A percentile compares a stretch with the other conserved stretches of the same genome.
Conservation (phyloP, 2,329 filamentous ascomycete species). For the Blastomyces gilchristii region DNA sequence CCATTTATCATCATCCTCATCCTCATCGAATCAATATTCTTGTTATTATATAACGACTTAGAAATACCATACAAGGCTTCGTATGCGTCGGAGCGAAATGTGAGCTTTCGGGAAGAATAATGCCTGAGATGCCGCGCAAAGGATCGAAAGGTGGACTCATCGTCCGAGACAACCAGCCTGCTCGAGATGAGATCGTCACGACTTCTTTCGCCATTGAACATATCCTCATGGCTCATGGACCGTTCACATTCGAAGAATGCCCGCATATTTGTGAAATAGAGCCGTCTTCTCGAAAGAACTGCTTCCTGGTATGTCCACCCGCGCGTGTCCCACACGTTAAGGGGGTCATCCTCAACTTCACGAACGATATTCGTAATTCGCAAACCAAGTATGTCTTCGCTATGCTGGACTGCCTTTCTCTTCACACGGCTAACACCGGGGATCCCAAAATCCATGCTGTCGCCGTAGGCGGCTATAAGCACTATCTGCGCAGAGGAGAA, state of each 20-base stretch:
- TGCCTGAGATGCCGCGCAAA: constrained; percentile 2
- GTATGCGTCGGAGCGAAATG: not conserved
- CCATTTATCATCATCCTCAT: not conserved
- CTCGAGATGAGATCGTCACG: not conserved
- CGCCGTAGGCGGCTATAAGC: not conserved
- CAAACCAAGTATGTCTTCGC: not conserved
- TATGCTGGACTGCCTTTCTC: not conserved
- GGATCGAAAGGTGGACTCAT: not conserved
- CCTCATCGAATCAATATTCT: not conserved
- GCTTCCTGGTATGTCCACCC: constrained; percentile 3
- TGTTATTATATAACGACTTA: not conserved
- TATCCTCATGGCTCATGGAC: not conserved
- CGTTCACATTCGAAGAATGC: not conserved
- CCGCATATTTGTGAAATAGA: constrained; percentile 1
- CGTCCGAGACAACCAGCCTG: not conserved
- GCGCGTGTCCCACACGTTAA: not conserved
- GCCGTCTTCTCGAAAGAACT: not conserved
- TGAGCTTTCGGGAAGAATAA: constrained; percentile 3
- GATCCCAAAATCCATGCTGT: constrained; percentile 1
- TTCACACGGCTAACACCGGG: not conserved
- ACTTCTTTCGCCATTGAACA: not conserved
- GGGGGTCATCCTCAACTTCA: not conserved
- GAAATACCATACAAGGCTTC: not conserved
- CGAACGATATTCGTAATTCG: constrained; percentile 2
- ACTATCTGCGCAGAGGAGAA: not conserved